Conservation (phyloP, 148 eudicot genomes). For the Dysphania ambrosioides region DNA sequence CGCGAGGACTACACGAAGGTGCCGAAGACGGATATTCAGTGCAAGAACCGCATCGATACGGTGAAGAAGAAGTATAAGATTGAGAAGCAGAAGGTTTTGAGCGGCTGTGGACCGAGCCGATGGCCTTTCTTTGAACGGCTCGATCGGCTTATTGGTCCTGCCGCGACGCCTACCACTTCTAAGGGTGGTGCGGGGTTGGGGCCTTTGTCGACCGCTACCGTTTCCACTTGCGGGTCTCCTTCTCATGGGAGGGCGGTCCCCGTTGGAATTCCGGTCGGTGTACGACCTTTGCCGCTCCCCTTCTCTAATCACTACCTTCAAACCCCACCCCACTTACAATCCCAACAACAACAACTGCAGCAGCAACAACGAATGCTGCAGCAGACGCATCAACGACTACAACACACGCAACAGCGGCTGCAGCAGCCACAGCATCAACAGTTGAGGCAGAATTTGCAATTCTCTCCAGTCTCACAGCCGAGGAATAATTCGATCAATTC, state of each 20-base stretch:
- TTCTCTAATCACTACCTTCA: slow-evolving; percentile 10
- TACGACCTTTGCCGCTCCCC: slow-evolving; percentile 22
- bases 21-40: slow-evolving; percentile 77
- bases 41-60: slow-evolving; percentile 86
- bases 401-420: not conserved
- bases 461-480: not conserved
- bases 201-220: not conserved
- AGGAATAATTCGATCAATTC: not conserved
- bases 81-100: slow-evolving; percentile 51
- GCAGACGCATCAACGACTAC: not conserved
- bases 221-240: not conserved
- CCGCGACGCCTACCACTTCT: slow-evolving; percentile 21
- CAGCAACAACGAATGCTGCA: slow-evolving; percentile 4
- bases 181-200: not conserved
- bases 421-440: not conserved
- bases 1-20: slow-evolving; percentile 44
- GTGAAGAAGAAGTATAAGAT: slow-evolving; percentile 73
- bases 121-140: slow-evolving; percentile 67
- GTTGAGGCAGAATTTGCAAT: not conserved
- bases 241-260: slow-evolving; percentile 34
- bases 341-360: not conserved
- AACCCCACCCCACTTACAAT: slow-evolving; percentile 12
- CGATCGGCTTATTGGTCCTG: slow-evolving; percentile 57
- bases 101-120: slow-evolving; percentile 41
- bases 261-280: slow-evolving; percentile 55